Evolutionary conservation across 2,329 filamentous ascomycete genomes (phyloP).

Genomic region (Microsporum canis): DNA sequence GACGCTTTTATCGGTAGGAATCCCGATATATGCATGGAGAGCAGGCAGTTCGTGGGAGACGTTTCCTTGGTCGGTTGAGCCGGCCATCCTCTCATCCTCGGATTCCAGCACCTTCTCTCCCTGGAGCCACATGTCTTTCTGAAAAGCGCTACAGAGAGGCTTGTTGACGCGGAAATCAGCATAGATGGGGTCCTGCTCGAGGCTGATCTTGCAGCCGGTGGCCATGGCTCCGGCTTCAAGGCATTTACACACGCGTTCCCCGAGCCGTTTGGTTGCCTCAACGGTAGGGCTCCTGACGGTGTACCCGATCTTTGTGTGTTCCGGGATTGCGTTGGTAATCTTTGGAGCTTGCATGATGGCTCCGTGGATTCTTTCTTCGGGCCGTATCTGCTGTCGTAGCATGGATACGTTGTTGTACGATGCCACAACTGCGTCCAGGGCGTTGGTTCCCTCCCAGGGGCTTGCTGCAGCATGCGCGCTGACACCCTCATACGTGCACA

Average conservation of each 20-base stretch:
- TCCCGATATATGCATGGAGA: slow-evolving; percentile 37
- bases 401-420: slow-evolving; percentile 34
- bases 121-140: neutral
- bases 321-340: slow-evolving; percentile 45
- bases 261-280: slow-evolving; percentile 21
- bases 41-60: slow-evolving; percentile 30
- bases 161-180: slow-evolving; percentile 7
- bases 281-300: slow-evolving; percentile 30
- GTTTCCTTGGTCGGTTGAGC: slow-evolving; percentile 9
- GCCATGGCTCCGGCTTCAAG: slow-evolving; percentile 9
- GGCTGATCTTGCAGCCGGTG: slow-evolving; percentile 6
- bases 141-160: slow-evolving; percentile 5
- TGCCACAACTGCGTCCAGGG: slow-evolving; percentile 43
- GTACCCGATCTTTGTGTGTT: slow-evolving; percentile 32
- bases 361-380: slow-evolving; percentile 40
- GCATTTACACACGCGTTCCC: slow-evolving; percentile 10
- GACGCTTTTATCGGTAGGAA: slow-evolving; percentile 26
- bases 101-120: neutral
- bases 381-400: slow-evolving; percentile 44
- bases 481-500: slow-evolving; percentile 34
- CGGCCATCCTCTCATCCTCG: neutral
- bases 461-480: slow-evolving; percentile 43
- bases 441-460: slow-evolving; percentile 48
- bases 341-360: slow-evolving; percentile 42
- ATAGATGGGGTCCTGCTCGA: slow-evolving; percentile 6